Evolutionary conservation across 169 alveolate genomes (phyloP).

Genomic region (Perkinsus olseni): DNA sequence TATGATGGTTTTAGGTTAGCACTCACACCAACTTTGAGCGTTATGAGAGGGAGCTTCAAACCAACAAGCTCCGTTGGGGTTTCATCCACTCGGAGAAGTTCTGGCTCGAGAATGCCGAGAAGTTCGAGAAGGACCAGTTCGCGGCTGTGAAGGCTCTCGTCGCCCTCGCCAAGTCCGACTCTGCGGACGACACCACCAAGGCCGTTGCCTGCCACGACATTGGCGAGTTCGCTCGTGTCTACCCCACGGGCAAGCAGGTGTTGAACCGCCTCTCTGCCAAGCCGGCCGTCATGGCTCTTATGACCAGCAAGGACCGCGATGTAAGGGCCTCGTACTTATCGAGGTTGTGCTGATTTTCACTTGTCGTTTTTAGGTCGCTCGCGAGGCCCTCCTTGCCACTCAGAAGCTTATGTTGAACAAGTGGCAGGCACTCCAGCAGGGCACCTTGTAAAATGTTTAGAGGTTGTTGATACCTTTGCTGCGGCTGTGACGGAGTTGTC

Average conservation of each 20-base stretch:
- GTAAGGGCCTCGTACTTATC: not conserved
- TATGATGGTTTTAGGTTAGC: not conserved
- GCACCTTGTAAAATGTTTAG: not conserved
- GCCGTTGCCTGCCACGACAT: constrained; percentile 70
- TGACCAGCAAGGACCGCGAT: constrained; percentile 37
- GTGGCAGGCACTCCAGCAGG: constrained; percentile 34
- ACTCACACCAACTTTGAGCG: constrained; percentile 36
- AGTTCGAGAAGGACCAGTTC: constrained; percentile 46
- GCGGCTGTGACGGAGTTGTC: no score
- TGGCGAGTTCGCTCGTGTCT: constrained; percentile 69
- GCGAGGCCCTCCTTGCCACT: constrained; percentile 60
- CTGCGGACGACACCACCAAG: constrained; percentile 39
- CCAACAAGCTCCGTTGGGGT: constrained; percentile 37
- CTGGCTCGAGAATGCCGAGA: constrained; percentile 53
- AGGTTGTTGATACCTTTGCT: not conserved
- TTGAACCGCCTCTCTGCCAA: constrained; percentile 43
- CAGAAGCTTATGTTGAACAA: constrained; percentile 64
- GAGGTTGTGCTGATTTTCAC: not conserved
- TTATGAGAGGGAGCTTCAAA: constrained; percentile 37
- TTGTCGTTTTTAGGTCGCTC: constrained; percentile 46
- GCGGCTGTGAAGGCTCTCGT: constrained; percentile 37
- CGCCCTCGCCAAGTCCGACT: constrained; percentile 32
- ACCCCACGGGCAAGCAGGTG: constrained; percentile 61
- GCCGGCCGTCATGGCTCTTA: constrained; percentile 50
- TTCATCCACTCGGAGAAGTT: constrained; percentile 40